These are phyloP conservation scores for Sistotremastrum suecicum DNA, from an alignment of 768 basidiomycete genomes.

Conservation along the genomic window DNA sequence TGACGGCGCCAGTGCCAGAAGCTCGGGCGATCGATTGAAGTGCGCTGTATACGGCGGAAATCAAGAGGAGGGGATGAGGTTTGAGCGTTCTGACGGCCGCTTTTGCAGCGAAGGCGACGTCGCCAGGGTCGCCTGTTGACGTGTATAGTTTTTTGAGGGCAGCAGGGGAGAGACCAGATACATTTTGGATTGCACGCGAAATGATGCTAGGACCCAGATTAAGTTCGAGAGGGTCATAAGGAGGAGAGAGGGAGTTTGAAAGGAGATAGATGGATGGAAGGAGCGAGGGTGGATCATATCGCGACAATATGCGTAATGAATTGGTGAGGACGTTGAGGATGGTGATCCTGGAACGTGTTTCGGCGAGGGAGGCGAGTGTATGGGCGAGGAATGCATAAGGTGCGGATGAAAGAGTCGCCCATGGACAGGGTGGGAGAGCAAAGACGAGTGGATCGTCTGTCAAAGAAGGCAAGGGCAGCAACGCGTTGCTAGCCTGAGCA, in stretches of 20 bases:
- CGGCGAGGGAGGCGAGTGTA: constrained; percentile 42
- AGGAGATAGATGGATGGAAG: constrained; percentile 68
- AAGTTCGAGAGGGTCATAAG: constrained; percentile 58
- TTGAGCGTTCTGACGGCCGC: constrained; percentile 60
- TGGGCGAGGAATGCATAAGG: constrained; percentile 65
- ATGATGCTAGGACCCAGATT: constrained; percentile 57
- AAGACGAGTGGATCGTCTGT: constrained; percentile 38
- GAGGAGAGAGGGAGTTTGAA: constrained; percentile 66
- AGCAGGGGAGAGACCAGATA: constrained; percentile 47
- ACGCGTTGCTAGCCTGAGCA: too few relatives aligned
- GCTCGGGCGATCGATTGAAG: constrained; percentile 51
- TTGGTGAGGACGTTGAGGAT: constrained; percentile 65
- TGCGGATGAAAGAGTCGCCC: constrained; percentile 23
- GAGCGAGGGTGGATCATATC: constrained; percentile 53
- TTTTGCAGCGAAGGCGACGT: constrained; percentile 78
- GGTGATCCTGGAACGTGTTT: constrained; percentile 57
- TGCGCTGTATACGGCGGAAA: constrained; percentile 51
- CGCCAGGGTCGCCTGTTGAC: constrained; percentile 69
- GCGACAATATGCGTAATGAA: constrained; percentile 51
- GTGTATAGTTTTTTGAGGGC: constrained; percentile 56
- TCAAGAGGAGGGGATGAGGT: constrained; percentile 51
- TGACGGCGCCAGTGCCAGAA: constrained; percentile 65
- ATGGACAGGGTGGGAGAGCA: constrained; percentile 27
- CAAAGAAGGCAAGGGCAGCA: constrained; percentile 17
- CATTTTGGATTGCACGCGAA: constrained; percentile 54